Percentiles rank a stretch among this genome's conserved stretches.
Evolutionary conservation across 169 alveolate genomes (phyloP).

Genomic region (Plasmodium reichenowi): DNA sequence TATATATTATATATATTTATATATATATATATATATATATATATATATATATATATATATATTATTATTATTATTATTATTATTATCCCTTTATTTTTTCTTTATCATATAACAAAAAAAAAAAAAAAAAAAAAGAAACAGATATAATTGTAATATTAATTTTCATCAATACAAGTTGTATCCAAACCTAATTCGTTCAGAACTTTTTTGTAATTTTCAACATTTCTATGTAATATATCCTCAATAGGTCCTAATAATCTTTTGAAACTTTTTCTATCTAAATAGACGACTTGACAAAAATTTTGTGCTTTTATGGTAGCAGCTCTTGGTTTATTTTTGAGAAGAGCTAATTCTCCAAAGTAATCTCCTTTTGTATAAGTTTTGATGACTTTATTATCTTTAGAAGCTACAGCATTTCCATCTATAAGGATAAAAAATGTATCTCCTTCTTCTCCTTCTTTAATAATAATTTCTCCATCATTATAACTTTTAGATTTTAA

Average conservation of each 20-base stretch:
- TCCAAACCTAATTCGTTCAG: conserved; percentile 78
- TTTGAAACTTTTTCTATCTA: conserved; percentile 95
- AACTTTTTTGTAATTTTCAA: conserved; percentile 91
- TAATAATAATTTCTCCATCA: conserved; percentile 92
- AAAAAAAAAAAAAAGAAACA: too few relatives aligned
- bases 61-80: too few relatives aligned
- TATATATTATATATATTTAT: too few relatives aligned
- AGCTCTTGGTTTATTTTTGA: conserved; percentile 95
- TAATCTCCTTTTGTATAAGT: conserved; percentile 92
- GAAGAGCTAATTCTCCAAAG: conserved; percentile 98
- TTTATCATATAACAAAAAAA: too few relatives aligned
- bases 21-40: too few relatives aligned
- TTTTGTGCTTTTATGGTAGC: conserved; percentile 94
- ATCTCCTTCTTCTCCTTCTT: conserved; percentile 96
- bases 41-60: too few relatives aligned
- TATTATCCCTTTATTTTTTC: too few relatives aligned
- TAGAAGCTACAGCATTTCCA: conserved; percentile 95
- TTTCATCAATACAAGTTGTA: conserved; percentile 53
- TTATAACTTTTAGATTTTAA: conserved; percentile 88
- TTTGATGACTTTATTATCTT: conserved; percentile 91
- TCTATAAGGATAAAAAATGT: conserved; percentile 92
- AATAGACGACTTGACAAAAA: conserved; percentile 87
- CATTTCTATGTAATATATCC: conserved; percentile 93
- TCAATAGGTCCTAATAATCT: conserved; percentile 97
- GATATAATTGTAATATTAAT: neutral